Evolutionary conservation across 2,329 filamentous ascomycete genomes (phyloP).

Genomic region (Xenoacremonium recifei): DNA sequence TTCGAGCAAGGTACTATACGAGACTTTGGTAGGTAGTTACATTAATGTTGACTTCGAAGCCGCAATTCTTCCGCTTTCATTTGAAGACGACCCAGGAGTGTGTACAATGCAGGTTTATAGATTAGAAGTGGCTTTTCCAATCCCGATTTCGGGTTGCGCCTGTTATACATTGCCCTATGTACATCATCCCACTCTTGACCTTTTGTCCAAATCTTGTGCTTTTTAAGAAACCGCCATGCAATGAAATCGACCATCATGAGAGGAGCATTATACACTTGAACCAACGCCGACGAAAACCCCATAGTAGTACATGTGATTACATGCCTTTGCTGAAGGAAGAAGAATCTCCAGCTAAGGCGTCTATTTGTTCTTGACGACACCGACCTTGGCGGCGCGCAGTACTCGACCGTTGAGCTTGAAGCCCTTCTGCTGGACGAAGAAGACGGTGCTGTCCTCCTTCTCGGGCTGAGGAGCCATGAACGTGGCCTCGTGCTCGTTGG

Average conservation of each 20-base stretch:
- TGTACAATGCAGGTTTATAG: conserved; percentile 2
- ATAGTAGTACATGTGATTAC: conserved; percentile 33
- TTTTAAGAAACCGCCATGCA: conserved; percentile 24
- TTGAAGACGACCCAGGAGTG: too few relatives aligned
- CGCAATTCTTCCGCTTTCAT: too few relatives aligned
- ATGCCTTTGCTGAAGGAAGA: too few relatives aligned
- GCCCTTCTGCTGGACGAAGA: conserved; percentile 92
- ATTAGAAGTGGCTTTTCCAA: conserved; percentile 5
- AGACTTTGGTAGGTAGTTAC: too few relatives aligned
- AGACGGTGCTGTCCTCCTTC: conserved; percentile 88
- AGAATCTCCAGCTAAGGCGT: not conserved
- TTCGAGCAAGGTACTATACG: too few relatives aligned
- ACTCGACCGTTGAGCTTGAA: conserved; percentile 91
- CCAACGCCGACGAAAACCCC: conserved; percentile 33
- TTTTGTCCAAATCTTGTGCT: conserved; percentile 18
- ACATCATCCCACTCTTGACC: conserved; percentile 18
- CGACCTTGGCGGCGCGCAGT: conserved; percentile 90
- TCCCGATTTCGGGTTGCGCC: conserved; percentile 1
- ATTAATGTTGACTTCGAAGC: too few relatives aligned
- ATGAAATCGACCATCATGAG: conserved; percentile 37
- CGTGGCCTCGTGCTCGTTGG: conserved; percentile 93
- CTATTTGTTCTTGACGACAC: conserved; percentile 82
- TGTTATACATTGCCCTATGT: conserved; percentile 27
- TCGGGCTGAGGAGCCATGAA: conserved; percentile 87
- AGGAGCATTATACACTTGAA: conserved; percentile 44